Evolutionary conservation across 179 eudicot species (phyloP).

Genomic region (Pouteria campechiana): DNA sequence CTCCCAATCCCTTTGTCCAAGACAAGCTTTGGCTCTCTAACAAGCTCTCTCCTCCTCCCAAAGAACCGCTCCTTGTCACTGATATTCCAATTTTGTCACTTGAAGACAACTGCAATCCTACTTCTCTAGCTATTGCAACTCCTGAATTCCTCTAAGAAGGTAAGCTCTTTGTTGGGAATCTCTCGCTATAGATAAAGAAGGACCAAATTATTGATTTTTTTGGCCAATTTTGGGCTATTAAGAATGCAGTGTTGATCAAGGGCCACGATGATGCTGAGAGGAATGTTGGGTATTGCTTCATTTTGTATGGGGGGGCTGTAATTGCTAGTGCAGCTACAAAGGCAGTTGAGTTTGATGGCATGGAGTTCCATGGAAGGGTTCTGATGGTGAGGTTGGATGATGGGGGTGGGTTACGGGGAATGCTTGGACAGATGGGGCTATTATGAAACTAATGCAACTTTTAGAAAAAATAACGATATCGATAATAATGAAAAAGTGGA

Average conservation of each 20-base stretch:
- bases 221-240: constrained; percentile 80
- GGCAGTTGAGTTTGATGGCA: constrained; percentile 95
- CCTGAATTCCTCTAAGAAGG: constrained; percentile 59
- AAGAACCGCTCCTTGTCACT: too few species aligned
- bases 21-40: too few species aligned
- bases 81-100: too few species aligned
- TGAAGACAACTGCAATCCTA: too few species aligned
- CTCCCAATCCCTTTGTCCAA: too few species aligned
- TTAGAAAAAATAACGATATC: too few species aligned
- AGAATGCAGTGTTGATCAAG: constrained; percentile 63
- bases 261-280: constrained; percentile 62
- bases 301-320: constrained; percentile 39
- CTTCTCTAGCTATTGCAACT: too few species aligned
- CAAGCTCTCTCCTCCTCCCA: too few species aligned
- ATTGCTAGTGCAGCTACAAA: constrained; percentile 56
- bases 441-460: too few species aligned
- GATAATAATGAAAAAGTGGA: too few species aligned
- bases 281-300: constrained; percentile 86
- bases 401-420: too few species aligned
- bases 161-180: constrained; percentile 77
- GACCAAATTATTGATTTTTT: constrained; percentile 56
- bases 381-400: constrained; percentile 81
- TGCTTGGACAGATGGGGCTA: too few species aligned
- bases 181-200: constrained; percentile 73
- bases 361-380: constrained; percentile 90